Evolutionary conservation across 257 asterid genomes (phyloP).

Genomic region (Vinca minor): DNA sequence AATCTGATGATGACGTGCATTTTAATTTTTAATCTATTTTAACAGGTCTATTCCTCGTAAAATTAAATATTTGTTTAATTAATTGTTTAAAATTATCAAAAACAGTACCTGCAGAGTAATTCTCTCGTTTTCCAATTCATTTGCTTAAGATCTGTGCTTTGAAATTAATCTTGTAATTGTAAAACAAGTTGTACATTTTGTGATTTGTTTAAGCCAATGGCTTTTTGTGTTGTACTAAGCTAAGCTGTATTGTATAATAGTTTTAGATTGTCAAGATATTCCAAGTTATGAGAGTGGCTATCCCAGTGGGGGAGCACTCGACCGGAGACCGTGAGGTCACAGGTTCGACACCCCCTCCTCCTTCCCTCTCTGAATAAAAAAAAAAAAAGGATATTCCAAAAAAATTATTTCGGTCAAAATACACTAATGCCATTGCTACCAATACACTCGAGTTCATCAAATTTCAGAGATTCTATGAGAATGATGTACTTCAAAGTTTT

Average conservation of each 20-base stretch:
- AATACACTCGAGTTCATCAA: slow-evolving; percentile 3
- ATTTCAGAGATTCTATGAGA: not conserved
- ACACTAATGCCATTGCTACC: not conserved
- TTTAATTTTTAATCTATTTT: not conserved
- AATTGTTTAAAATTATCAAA: no score
- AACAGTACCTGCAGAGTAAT: not conserved
- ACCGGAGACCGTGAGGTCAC: no score
- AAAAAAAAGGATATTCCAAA: no score
- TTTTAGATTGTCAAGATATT: slow-evolving; percentile 5
- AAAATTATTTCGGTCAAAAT: not conserved
- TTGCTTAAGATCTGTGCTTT: not conserved
- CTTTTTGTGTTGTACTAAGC: not conserved
- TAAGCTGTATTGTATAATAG: no score
- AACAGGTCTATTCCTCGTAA: not conserved
- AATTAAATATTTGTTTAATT: not conserved
- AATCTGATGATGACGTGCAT: not conserved
- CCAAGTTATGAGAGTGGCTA: no score
- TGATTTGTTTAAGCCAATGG: not conserved
- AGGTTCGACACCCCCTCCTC: no score
- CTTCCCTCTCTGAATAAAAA: no score
- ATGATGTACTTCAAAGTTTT: not conserved
- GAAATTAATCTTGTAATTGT: not conserved
- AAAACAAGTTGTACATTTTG: not conserved
- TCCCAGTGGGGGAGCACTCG: no score
- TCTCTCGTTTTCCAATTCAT: slow-evolving; percentile 8